A percentile compares a stretch with the other conserved stretches of the same genome.
phyloP scores from a whole-genome alignment of 140 eudicot genomes.

The Anethum foeniculum region DNA sequence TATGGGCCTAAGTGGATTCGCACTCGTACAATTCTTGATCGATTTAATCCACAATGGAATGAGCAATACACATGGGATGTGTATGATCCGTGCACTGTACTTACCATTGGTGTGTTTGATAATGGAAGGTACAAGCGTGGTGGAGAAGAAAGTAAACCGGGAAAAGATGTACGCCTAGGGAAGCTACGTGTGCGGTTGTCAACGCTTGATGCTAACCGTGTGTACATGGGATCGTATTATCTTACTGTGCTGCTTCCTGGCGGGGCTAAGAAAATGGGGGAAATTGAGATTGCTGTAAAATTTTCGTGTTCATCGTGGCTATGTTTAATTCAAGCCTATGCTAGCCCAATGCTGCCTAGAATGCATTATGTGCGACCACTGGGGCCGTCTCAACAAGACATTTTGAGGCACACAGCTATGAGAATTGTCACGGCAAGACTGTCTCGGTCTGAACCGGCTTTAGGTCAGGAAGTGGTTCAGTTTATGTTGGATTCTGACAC shows the following conservation, averaged over 20 bases:
- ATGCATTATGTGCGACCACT: constrained; percentile 83
- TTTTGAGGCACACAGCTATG: constrained; percentile 70
- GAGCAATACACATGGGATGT: constrained; percentile 98
- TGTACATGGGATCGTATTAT: constrained; percentile 57
- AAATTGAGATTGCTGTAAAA: constrained; percentile 69
- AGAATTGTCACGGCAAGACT: constrained; percentile 62
- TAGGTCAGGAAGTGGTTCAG: constrained; percentile 89
- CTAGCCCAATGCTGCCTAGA: constrained; percentile 80
- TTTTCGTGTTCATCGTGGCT: constrained; percentile 87
- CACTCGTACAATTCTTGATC: constrained; percentile 75
- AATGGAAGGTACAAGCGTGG: constrained; percentile 61
- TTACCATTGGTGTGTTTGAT: constrained; percentile 86
- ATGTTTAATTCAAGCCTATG: constrained; percentile 60
- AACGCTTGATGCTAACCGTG: constrained; percentile 72
- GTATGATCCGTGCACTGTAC: constrained; percentile 86
- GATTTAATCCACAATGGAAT: constrained; percentile 89
- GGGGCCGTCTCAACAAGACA: constrained; percentile 73
- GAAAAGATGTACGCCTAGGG: constrained; percentile 73
- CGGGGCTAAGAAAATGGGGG: constrained; percentile 87
- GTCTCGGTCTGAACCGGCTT: constrained; percentile 82
- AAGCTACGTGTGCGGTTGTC: constrained; percentile 81
- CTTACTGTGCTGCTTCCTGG: constrained; percentile 64
- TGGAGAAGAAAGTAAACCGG: constrained; percentile 30
- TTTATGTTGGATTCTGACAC: constrained; percentile 78
- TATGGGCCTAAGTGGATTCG: constrained; percentile 97